Conservation (phyloP, 78 protist species). For the Dictyostelium intermedium region DNA sequence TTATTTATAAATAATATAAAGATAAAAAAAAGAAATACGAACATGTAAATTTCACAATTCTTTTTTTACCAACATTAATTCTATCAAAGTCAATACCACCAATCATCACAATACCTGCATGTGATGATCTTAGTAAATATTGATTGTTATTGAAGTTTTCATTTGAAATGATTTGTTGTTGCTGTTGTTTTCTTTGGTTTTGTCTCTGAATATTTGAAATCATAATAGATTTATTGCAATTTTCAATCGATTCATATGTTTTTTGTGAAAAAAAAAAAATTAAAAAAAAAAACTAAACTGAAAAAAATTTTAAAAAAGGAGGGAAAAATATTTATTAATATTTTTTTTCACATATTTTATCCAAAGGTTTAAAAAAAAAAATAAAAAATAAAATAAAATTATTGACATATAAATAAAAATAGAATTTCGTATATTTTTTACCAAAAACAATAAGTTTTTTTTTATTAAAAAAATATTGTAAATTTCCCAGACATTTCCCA, state of each 20-base stretch:
- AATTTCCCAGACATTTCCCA: too few species aligned
- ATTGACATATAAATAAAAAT: too few species aligned
- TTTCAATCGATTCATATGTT: not conserved
- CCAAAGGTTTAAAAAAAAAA: too few species aligned
- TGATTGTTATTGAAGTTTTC: not conserved
- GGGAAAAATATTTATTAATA: too few species aligned
- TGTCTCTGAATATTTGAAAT: not conserved
- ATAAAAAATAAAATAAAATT: too few species aligned
- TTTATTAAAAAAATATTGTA: too few species aligned
- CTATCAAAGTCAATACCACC: constrained; percentile 65
- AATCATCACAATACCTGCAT: constrained; percentile 47
- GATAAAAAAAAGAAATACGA: not conserved
- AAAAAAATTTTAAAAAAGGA: not conserved
- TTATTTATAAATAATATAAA: not conserved
- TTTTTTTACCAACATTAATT: constrained; percentile 36
- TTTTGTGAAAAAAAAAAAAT: not conserved
- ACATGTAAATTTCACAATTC: constrained; percentile 53
- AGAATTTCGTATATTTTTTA: too few species aligned
- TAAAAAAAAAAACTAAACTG: not conserved
- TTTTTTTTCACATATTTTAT: too few species aligned
- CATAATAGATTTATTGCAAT: not conserved
- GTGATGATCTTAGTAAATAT: constrained; percentile 37
- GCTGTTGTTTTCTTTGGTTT: not conserved
- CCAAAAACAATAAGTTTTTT: too few species aligned
- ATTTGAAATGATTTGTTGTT: not conserved